Evolutionary conservation across 371 early-diverging fungal genomes (phyloP).

Genomic region (Mortierella sp.): DNA sequence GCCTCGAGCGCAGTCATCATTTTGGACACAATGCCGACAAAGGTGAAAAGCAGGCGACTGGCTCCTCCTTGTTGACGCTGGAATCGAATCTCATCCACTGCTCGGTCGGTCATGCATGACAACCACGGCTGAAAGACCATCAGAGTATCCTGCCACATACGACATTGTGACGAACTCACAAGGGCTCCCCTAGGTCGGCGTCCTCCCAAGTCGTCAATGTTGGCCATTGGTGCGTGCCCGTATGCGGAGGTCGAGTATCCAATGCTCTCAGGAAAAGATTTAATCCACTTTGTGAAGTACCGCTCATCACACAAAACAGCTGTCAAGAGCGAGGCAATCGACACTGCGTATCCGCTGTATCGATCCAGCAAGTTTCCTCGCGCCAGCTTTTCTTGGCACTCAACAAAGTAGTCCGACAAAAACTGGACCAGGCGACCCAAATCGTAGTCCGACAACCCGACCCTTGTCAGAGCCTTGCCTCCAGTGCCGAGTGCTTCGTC

Average conservation of each 20-base stretch:
- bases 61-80: constrained; percentile 49
- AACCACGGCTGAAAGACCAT: constrained; percentile 50
- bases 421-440: constrained; percentile 39
- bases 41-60: constrained; percentile 42
- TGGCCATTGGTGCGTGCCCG: neutral
- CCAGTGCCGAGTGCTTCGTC: constrained; percentile 5
- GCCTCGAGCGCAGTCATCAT: constrained; percentile 29
- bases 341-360: constrained; percentile 44
- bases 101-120: constrained; percentile 39
- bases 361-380: constrained; percentile 48
- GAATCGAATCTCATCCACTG: constrained; percentile 46
- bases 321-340: constrained; percentile 47
- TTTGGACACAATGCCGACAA: constrained; percentile 51
- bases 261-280: constrained; percentile 10
- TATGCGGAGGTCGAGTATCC: constrained; percentile 5
- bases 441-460: constrained; percentile 47
- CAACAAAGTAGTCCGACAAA: constrained; percentile 37
- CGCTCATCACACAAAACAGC: constrained; percentile 50
- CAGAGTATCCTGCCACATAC: constrained; percentile 47
- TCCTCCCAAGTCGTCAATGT: neutral
- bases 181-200: neutral
- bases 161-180: constrained; percentile 21
- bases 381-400: constrained; percentile 30
- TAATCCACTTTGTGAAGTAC: constrained; percentile 41
- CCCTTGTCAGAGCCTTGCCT: constrained; percentile 16